Percentiles rank a stretch among this genome's conserved stretches.
phyloP scores from a whole-genome alignment of 2,329 filamentous ascomycete genomes.

The Verticillium alfalfae region DNA sequence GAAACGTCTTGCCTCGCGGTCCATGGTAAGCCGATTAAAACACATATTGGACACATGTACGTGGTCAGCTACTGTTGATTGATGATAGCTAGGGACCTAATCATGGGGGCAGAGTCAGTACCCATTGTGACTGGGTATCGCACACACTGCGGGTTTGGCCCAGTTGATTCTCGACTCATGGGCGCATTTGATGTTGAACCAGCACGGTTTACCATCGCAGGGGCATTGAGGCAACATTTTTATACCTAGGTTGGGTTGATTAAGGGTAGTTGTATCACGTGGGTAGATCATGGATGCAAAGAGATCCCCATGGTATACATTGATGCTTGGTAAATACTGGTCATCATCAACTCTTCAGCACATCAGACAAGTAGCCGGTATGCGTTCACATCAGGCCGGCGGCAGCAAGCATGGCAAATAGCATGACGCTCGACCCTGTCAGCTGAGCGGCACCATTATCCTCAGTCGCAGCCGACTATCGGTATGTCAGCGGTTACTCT shows the following conservation, averaged over 20 bases:
- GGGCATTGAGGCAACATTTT: too few relatives aligned
- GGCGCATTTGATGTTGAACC: too few relatives aligned
- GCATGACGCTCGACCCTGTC: conserved; percentile 1
- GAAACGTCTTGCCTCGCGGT: too few relatives aligned
- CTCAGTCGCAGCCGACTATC: background rate
- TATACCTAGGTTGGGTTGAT: too few relatives aligned
- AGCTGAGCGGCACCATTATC: background rate
- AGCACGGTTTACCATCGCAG: too few relatives aligned
- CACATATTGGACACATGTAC: too few relatives aligned
- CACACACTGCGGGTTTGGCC: too few relatives aligned
- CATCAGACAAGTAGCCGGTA: background rate
- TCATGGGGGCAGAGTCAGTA: too few relatives aligned
- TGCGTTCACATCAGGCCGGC: conserved; percentile 1
- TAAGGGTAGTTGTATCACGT: background rate
- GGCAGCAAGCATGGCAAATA: conserved; percentile 1
- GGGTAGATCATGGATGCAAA: background rate
- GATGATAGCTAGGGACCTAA: too few relatives aligned
- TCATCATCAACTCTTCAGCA: background rate
- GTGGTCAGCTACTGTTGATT: too few relatives aligned
- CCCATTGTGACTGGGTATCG: too few relatives aligned
- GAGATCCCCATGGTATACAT: background rate
- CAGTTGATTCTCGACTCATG: too few relatives aligned
- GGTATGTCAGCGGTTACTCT: background rate
- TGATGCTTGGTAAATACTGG: background rate
- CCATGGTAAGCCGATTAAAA: background rate